These are phyloP conservation scores for Fibroporia radiculosa DNA, from an alignment of 768 basidiomycete species.

Conservation along the genomic window DNA sequence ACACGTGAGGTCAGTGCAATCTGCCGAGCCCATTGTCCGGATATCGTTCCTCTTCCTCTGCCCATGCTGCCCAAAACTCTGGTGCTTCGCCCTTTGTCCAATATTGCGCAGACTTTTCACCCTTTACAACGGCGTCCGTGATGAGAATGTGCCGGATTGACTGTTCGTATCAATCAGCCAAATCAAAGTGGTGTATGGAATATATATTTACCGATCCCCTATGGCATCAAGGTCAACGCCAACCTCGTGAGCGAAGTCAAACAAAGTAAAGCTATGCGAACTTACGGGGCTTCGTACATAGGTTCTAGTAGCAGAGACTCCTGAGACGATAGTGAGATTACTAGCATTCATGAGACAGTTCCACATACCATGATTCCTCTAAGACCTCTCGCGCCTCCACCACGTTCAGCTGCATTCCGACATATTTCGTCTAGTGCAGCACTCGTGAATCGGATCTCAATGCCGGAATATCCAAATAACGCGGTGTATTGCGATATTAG, in stretches of 20 bases:
- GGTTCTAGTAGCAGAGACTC: conserved; percentile 78
- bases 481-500: conserved; percentile 85
- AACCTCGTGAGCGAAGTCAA: too few species aligned
- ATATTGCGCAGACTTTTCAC: conserved; percentile 57
- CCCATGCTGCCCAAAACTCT: conserved; percentile 73
- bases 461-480: conserved; percentile 75
- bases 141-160: conserved; percentile 79
- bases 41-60: conserved; percentile 46
- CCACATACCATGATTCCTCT: conserved; percentile 73
- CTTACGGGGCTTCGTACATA: conserved; percentile 91
- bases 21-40: background rate
- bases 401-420: conserved; percentile 65
- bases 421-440: conserved; percentile 79
- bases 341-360: background rate
- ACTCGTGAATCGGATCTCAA: conserved; percentile 82
- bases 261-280: conserved; percentile 18
- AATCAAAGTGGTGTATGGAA: conserved; percentile 6
- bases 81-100: conserved; percentile 64
- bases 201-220: conserved; percentile 59
- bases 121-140: conserved; percentile 60
- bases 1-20: too few species aligned
- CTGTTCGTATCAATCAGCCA: conserved; percentile 31
- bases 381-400: conserved; percentile 86
- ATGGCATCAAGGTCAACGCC: conserved; percentile 6
- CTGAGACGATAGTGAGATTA: conserved; percentile 29